phyloP scores from a whole-genome alignment of 2,329 filamentous ascomycete genomes.

The Alternaria solani region DNA sequence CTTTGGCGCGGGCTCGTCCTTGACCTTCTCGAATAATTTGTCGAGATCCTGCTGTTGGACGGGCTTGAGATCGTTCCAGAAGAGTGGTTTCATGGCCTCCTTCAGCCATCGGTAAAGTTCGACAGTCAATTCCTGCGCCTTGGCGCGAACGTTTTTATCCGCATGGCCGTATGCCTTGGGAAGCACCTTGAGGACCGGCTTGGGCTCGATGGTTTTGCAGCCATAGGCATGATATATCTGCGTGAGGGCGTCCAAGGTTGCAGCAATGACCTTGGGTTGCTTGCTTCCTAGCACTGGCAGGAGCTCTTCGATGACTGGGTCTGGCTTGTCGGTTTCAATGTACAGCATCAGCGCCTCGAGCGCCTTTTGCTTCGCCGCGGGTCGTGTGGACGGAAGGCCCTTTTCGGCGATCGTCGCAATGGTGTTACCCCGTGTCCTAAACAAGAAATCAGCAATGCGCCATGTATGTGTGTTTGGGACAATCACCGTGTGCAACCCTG shows the following conservation, averaged over 20 bases:
- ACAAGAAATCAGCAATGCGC: constrained; percentile 19
- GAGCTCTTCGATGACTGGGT: constrained; percentile 88
- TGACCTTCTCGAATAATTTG: constrained; percentile 91
- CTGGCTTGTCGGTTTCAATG: constrained; percentile 86
- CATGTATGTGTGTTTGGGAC: not conserved
- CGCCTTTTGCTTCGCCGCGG: constrained; percentile 85
- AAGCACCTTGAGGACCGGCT: constrained; percentile 84
- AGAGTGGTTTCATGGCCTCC: constrained; percentile 97
- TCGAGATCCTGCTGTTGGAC: constrained; percentile 95
- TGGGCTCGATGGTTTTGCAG: constrained; percentile 92
- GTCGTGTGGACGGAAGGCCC: constrained; percentile 84
- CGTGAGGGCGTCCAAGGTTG: constrained; percentile 77
- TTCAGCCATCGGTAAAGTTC: constrained; percentile 97
- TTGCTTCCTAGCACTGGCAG: constrained; percentile 85
- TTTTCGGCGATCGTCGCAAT: constrained; percentile 88
- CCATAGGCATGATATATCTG: constrained; percentile 93
- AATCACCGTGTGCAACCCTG: constrained; percentile 75
- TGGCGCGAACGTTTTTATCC: constrained; percentile 96
- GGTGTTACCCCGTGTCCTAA: constrained; percentile 75
- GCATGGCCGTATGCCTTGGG: constrained; percentile 94
- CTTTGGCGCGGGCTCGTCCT: constrained; percentile 84
- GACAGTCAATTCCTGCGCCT: constrained; percentile 88
- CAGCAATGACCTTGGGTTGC: constrained; percentile 85
- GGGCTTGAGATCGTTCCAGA: constrained; percentile 94
- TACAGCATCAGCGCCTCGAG: constrained; percentile 88